Evolutionary conservation across 2,329 filamentous ascomycete species (phyloP).

Genomic region (Fusarium bulbicola): DNA sequence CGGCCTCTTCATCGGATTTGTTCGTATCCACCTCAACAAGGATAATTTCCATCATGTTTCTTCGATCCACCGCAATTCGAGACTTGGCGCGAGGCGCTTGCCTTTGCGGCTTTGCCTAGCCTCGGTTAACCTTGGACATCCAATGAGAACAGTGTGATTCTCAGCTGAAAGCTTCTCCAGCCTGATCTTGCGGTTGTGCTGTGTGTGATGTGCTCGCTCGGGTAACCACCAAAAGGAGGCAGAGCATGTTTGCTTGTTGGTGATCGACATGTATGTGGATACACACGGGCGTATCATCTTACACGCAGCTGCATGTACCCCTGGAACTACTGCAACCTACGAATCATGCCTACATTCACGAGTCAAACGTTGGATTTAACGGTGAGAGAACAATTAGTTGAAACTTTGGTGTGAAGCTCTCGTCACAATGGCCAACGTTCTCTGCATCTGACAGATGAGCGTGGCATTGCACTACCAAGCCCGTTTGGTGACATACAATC

Average conservation of each 20-base stretch:
- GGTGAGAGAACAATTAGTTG: background rate
- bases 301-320: slow-evolving; percentile 16
- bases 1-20: slow-evolving; percentile 5
- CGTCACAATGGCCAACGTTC: background rate
- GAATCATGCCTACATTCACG: background rate
- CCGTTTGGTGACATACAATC: background rate
- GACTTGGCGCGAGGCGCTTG: slow-evolving; percentile 18
- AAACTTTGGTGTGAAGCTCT: background rate
- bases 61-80: slow-evolving; percentile 24
- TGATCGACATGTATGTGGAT: slow-evolving; percentile 19
- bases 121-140: background rate
- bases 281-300: slow-evolving; percentile 22
- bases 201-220: background rate
- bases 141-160: background rate
- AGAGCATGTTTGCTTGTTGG: background rate
- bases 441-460: background rate
- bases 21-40: slow-evolving; percentile 18
- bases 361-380: background rate
- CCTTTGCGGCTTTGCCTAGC: background rate
- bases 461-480: background rate
- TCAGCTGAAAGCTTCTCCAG: background rate
- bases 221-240: background rate
- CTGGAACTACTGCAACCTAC: background rate
- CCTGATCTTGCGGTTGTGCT: background rate
- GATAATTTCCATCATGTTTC: slow-evolving; percentile 12